A percentile compares a stretch with the other conserved stretches of the same genome.
These are phyloP conservation scores for Kwoniella heveanensis DNA, from an alignment of 768 basidiomycete genomes.

Conservation along the genomic window DNA sequence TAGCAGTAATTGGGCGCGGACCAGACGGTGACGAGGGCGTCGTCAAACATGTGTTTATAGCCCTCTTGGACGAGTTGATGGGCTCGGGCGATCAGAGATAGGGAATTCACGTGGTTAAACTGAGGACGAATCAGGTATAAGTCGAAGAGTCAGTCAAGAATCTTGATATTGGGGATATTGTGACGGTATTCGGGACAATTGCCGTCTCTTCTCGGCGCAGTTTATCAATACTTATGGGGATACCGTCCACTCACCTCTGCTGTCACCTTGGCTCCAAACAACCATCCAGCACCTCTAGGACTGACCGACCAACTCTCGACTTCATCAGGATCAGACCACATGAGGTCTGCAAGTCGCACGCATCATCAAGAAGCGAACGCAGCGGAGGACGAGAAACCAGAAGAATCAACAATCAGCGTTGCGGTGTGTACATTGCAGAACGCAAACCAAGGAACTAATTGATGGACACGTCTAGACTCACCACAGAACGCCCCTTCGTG, in stretches of 20 bases:
- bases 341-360: slow-evolving; percentile 66
- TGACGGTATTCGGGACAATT: no score
- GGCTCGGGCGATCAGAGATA: slow-evolving; percentile 86
- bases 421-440: no score
- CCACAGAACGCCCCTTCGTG: slow-evolving; percentile 61
- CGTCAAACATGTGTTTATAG: slow-evolving; percentile 56
- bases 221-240: background rate
- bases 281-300: slow-evolving; percentile 93
- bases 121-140: slow-evolving; percentile 48
- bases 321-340: slow-evolving; percentile 98
- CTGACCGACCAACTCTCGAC: slow-evolving; percentile 96
- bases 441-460: no score
- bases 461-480: no score
- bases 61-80: slow-evolving; percentile 79
- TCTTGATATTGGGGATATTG: no score
- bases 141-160: background rate
- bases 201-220: background rate
- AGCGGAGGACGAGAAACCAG: no score
- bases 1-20: slow-evolving; percentile 58
- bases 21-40: slow-evolving; percentile 54
- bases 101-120: slow-evolving; percentile 92
- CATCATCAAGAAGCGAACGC: no score
- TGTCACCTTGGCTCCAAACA: slow-evolving; percentile 85
- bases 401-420: no score
- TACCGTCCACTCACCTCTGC: slow-evolving; percentile 66